Base-by-base conservation (phyloP, 2,329 filamentous ascomycete genomes). In the Zalaria obscura region DNA sequence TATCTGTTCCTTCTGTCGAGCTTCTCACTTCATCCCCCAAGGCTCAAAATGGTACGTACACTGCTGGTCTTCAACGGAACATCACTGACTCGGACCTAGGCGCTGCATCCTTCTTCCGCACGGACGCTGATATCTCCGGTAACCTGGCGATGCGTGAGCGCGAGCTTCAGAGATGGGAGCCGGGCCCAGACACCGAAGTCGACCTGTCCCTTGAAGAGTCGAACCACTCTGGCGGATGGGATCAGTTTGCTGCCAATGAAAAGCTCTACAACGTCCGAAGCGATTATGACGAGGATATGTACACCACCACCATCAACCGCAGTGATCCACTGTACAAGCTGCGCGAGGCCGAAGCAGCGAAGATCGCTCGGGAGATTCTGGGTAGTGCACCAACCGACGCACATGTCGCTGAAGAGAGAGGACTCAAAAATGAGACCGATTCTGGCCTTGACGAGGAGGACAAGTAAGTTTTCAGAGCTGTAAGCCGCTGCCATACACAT, bases 171-270 rank as follows among this genome's bases (percentile, higher is more conserved):
- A 79, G 73, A 52, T 96, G 88, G 87, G 76, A 87, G 42, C 77
- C 84, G 5, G 79, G 71, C 10, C 60, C 68, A 4, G 77, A 80
- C 47, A 60, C 75, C 34, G 40, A 46, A 3, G 45, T 55, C 26
- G 80, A 88, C 54, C 70, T 83, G 49, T 80, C 81, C 38, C 69
- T 95, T 25, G 86, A 91, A 53, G 75, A 61, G 26, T 55, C 54
- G 10, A 43, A 49, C 9, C 59, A 55, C 27, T 50, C 36, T 44
- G 55, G 43, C 5, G 67, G 64, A 6, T 98, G 91, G 91, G 89
- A 98, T 58, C 91, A 98, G 60, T 98, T 98, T 55, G 83, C 84
- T 44, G 80, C 75, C 47, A 96, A 96, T 55, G 84, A 93, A 62
- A 73, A 78, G 42, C 76, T 86, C 27, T 96, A 94, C 56, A 91